Conservation (phyloP, 2,329 filamentous ascomycete species). For the Aaosphaeria arxii region DNA sequence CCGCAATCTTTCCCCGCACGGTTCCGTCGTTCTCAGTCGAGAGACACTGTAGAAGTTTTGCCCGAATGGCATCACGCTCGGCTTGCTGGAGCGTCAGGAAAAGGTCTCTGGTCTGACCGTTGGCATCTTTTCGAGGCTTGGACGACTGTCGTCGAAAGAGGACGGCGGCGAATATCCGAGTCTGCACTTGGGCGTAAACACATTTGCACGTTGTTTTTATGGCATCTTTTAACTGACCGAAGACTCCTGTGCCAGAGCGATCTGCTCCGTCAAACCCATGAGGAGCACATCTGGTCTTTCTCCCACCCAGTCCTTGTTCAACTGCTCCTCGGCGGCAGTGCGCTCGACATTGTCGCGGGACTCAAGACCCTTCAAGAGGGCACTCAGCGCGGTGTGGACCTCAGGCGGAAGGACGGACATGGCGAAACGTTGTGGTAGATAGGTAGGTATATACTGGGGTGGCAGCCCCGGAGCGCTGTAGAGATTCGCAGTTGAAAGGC, state of each 20-base stretch:
- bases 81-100: constrained; percentile 76
- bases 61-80: constrained; percentile 74
- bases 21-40: constrained; percentile 68
- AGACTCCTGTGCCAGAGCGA: constrained; percentile 71
- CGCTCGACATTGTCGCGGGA: constrained; percentile 84
- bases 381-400: constrained; percentile 76
- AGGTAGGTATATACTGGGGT: constrained; percentile 7
- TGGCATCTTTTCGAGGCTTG: constrained; percentile 74
- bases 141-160: constrained; percentile 92
- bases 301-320: constrained; percentile 86
- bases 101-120: constrained; percentile 73
- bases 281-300: constrained; percentile 81
- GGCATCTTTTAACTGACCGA: constrained; percentile 52
- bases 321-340: constrained; percentile 81
- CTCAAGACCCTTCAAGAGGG: constrained; percentile 85
- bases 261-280: constrained; percentile 92
- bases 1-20: constrained; percentile 92
- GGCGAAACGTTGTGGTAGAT: constrained; percentile 18
- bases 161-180: constrained; percentile 86
- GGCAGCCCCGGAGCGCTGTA: constrained; percentile 16
- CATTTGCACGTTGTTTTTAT: too few species aligned
- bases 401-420: constrained; percentile 89
- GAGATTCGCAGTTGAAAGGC: not conserved
- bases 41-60: constrained; percentile 77
- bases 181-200: constrained; percentile 48